Conservation (phyloP, 2,329 filamentous ascomycete species). For the Geosmithia morbida region DNA sequence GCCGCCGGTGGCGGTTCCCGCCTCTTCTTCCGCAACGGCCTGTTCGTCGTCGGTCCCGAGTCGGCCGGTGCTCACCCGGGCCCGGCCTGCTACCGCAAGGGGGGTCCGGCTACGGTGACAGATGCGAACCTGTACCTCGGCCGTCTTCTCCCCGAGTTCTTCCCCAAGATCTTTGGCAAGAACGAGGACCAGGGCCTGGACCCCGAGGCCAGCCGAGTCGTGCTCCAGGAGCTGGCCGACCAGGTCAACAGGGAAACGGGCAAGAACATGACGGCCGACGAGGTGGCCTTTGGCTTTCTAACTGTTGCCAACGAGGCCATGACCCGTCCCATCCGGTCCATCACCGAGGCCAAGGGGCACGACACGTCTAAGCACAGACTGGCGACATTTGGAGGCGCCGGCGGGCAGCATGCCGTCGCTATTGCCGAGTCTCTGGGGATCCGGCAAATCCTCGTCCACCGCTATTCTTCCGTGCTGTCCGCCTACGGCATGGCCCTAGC, state of each 20-base stretch:
- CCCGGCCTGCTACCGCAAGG: conserved; percentile 82
- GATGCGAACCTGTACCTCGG: conserved; percentile 83
- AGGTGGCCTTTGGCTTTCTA: conserved; percentile 80
- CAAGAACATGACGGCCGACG: conserved; percentile 60
- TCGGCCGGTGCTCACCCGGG: conserved; percentile 82
- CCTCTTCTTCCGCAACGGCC: conserved; percentile 75
- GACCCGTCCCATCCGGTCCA: conserved; percentile 76
- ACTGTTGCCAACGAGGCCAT: conserved; percentile 86
- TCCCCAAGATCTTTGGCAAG: conserved; percentile 88
- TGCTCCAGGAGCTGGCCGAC: conserved; percentile 62
- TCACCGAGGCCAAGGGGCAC: conserved; percentile 86
- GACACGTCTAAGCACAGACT: conserved; percentile 84
- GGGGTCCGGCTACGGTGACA: conserved; percentile 80
- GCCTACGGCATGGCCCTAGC: conserved; percentile 89
- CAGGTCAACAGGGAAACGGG: conserved; percentile 66
- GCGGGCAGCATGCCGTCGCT: conserved; percentile 83
- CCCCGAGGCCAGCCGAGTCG: conserved; percentile 55
- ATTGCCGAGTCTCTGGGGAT: conserved; percentile 79
- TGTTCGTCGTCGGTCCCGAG: conserved; percentile 84
- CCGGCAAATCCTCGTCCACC: conserved; percentile 70
- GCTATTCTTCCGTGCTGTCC: conserved; percentile 79
- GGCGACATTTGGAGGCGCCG: conserved; percentile 83
- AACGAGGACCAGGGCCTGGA: conserved; percentile 75
- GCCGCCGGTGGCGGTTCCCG: conserved; percentile 78
- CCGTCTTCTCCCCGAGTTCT: conserved; percentile 75